Evolutionary conservation across 176 grass and related monocot species (phyloP).

Genomic region (Cenchrus purpureus): DNA sequence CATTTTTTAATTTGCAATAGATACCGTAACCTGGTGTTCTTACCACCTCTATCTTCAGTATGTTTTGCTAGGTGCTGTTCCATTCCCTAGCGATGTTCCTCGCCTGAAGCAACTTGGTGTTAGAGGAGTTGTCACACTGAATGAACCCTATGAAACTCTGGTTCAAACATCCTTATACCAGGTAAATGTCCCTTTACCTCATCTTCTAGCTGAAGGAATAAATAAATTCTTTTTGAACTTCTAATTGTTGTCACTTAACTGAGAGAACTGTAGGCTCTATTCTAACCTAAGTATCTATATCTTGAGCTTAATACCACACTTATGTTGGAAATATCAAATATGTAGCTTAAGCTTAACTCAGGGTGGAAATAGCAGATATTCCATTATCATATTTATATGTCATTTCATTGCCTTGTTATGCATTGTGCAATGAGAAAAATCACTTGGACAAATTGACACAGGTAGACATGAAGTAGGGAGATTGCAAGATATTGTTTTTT

Average conservation of each 20-base stretch:
- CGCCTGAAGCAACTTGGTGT: slow-evolving; percentile 67
- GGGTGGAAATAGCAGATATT: neutral
- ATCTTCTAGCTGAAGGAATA: slow-evolving; percentile 13
- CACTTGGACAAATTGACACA: neutral
- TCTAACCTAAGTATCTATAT: neutral
- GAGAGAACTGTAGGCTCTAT: neutral
- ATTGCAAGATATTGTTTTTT: neutral
- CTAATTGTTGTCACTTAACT: neutral
- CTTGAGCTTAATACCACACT: neutral
- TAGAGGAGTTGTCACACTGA: slow-evolving; percentile 69
- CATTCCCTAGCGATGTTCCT: slow-evolving; percentile 75
- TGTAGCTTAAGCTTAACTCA: neutral
- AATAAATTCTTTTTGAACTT: neutral
- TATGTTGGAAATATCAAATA: neutral
- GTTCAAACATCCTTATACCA: slow-evolving; percentile 75
- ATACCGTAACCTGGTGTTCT: neutral
- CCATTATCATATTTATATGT: neutral
- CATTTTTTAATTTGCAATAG: neutral
- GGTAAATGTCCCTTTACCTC: slow-evolving; percentile 40
- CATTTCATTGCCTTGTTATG: neutral
- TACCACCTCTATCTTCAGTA: slow-evolving; percentile 45
- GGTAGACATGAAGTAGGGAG: neutral
- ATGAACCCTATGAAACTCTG: slow-evolving; percentile 82
- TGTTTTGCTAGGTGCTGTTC: slow-evolving; percentile 80
- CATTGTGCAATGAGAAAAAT: slow-evolving; percentile 4